Evolutionary conservation across 2,329 filamentous ascomycete genomes (phyloP).

Genomic region (Boeremia exigua): DNA sequence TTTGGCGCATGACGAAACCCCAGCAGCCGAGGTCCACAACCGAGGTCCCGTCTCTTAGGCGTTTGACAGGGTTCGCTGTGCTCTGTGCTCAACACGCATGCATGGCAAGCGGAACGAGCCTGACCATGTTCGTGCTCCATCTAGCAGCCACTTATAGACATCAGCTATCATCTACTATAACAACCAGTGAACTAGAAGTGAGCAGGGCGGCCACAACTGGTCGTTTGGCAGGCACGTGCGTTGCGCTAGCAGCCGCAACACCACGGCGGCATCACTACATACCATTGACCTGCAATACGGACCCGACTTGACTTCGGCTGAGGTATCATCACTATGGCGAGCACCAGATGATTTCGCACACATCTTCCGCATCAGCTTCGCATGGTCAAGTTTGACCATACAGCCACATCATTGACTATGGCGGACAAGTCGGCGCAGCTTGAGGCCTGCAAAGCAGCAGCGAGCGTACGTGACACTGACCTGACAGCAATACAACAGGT

Average conservation of each 20-base stretch:
- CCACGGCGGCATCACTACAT: slow-evolving; percentile 21
- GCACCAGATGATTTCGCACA: slow-evolving; percentile 5
- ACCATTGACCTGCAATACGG: slow-evolving; percentile 4
- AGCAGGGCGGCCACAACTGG: slow-evolving; percentile 11
- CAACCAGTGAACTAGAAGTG: not conserved
- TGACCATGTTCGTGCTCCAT: not conserved
- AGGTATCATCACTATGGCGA: slow-evolving; percentile 10
- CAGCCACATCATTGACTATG: slow-evolving; percentile 26
- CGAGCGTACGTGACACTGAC: slow-evolving; percentile 42
- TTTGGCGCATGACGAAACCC: slow-evolving; percentile 33
- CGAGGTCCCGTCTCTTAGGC: slow-evolving; percentile 35
- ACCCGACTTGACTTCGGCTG: slow-evolving; percentile 5
- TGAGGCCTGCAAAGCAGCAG: slow-evolving; percentile 40
- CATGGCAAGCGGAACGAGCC: not conserved
- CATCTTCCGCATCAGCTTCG: not conserved
- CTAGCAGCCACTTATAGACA: not conserved
- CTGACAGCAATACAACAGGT: slow-evolving; percentile 4
- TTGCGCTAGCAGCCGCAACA: slow-evolving; percentile 31
- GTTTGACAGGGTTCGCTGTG: slow-evolving; percentile 1
- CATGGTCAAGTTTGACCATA: not conserved
- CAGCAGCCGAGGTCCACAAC: slow-evolving; percentile 44
- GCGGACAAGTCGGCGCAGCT: slow-evolving; percentile 34
- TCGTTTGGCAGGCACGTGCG: slow-evolving; percentile 22
- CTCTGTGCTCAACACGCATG: slow-evolving; percentile 4
- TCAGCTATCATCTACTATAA: not conserved